phyloP scores from a whole-genome alignment of 2,329 filamentous ascomycete genomes.

The Hypoxylon sp. region DNA sequence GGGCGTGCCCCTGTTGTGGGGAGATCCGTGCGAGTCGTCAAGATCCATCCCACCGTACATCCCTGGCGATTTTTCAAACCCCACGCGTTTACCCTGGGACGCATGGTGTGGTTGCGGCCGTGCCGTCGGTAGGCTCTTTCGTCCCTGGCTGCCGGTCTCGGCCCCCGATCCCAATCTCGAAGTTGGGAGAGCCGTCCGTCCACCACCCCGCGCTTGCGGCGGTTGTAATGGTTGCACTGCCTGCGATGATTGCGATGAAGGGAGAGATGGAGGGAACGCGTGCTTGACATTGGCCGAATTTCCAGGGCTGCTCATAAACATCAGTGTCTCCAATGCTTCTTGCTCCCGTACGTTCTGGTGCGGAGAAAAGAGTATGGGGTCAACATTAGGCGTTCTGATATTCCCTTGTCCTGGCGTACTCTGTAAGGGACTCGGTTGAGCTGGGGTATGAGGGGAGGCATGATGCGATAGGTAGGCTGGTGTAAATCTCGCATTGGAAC shows the following conservation, averaged over 20 bases:
- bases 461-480: conserved; percentile 67
- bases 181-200: conserved; percentile 62
- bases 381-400: conserved; percentile 58
- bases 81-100: conserved; percentile 60
- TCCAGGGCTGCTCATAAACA: conserved; percentile 86
- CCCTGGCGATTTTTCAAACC: conserved; percentile 64
- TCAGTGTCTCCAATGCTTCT: conserved; percentile 83
- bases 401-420: conserved; percentile 55
- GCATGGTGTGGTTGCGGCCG: conserved; percentile 58
- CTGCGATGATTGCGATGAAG: conserved; percentile 56
- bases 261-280: conserved; percentile 59
- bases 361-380: conserved; percentile 75
- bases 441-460: conserved; percentile 60
- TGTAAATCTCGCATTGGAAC: conserved; percentile 65
- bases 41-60: conserved; percentile 64
- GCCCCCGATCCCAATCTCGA: conserved; percentile 53
- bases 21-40: conserved; percentile 57
- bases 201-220: conserved; percentile 54
- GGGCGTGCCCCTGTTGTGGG: conserved; percentile 59
- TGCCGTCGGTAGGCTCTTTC: conserved; percentile 67
- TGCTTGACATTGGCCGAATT: conserved; percentile 76
- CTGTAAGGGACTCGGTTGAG: conserved; percentile 60
- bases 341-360: conserved; percentile 81
- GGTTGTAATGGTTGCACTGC: conserved; percentile 56
- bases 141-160: conserved; percentile 56